A percentile compares a stretch with the other conserved stretches of the same genome.
Evolutionary conservation across 2,329 filamentous ascomycete species (phyloP).

Genomic region (Tolypocladium nubicola): DNA sequence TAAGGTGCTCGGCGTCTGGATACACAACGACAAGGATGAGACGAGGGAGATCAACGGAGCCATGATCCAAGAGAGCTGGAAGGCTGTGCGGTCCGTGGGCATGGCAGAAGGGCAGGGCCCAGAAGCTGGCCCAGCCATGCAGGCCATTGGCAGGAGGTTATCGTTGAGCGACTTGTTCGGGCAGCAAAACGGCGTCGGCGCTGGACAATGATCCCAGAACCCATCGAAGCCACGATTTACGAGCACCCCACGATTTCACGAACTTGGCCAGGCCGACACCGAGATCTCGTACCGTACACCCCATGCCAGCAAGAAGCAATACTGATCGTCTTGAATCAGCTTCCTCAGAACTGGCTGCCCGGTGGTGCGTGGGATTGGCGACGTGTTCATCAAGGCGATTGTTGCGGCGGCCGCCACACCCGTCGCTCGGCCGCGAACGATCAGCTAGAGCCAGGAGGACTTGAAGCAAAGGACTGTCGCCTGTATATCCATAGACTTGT

Average conservation of each 20-base stretch:
- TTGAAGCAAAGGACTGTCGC: neutral
- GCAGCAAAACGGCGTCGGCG: conserved; percentile 13
- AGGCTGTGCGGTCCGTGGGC: conserved; percentile 19
- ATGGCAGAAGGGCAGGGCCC: conserved; percentile 16
- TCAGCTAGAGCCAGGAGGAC: neutral
- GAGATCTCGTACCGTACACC: neutral
- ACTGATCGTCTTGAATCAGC: neutral
- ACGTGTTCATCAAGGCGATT: neutral
- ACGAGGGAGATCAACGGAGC: conserved; percentile 30
- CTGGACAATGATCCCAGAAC: conserved; percentile 5
- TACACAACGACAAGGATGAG: conserved; percentile 38
- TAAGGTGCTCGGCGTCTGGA: conserved; percentile 42
- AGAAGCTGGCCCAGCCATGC: conserved; percentile 30
- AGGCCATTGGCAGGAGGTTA: conserved; percentile 31
- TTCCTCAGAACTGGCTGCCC: neutral
- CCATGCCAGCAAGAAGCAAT: neutral
- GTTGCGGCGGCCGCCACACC: neutral
- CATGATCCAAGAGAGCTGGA: conserved; percentile 33
- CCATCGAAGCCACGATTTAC: neutral
- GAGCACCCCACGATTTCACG: neutral
- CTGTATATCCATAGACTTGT: neutral
- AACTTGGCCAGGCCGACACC: neutral
- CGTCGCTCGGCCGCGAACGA: neutral
- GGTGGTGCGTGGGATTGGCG: neutral
- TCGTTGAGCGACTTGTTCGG: conserved; percentile 36